A percentile compares a stretch with the other conserved stretches of the same genome.
These are phyloP conservation scores for Cocos nucifera DNA, from an alignment of 176 grass and related monocot genomes.

Conservation along the genomic window DNA sequence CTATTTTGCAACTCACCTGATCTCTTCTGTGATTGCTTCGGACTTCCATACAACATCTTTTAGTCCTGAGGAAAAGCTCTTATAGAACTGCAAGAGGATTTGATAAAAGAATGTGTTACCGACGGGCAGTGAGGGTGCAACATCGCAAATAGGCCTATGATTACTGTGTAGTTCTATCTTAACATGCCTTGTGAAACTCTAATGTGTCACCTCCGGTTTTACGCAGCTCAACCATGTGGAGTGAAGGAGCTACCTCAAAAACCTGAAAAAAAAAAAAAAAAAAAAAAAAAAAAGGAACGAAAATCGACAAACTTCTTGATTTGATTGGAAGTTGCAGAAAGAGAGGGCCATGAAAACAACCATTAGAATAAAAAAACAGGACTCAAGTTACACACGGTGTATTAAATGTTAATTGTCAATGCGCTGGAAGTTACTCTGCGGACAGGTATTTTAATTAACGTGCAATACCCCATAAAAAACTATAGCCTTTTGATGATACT, in stretches of 20 bases:
- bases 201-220: conserved; percentile 96
- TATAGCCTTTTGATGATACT: no score
- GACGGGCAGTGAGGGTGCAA: neutral
- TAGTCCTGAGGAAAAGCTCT: conserved; percentile 73
- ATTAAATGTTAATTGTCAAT: no score
- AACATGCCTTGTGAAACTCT: conserved; percentile 84
- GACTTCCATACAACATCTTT: conserved; percentile 95
- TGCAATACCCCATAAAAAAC: no score
- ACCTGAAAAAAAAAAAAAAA: conserved; percentile 37
- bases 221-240: conserved; percentile 94
- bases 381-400: no score
- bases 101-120: neutral
- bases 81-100: conserved; percentile 66
- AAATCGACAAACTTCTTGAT: neutral
- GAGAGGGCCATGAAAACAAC: no score
- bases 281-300: neutral
- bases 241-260: conserved; percentile 96
- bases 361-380: no score
- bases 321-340: no score
- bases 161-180: neutral
- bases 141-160: no score
- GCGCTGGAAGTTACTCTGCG: no score
- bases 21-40: conserved; percentile 23
- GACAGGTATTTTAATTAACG: no score
- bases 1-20: no score